Evolutionary conservation across 2,329 filamentous ascomycete genomes (phyloP), one percentile per base, ranked within the genome.

Genomic region (Penicillium expansum): DNA sequence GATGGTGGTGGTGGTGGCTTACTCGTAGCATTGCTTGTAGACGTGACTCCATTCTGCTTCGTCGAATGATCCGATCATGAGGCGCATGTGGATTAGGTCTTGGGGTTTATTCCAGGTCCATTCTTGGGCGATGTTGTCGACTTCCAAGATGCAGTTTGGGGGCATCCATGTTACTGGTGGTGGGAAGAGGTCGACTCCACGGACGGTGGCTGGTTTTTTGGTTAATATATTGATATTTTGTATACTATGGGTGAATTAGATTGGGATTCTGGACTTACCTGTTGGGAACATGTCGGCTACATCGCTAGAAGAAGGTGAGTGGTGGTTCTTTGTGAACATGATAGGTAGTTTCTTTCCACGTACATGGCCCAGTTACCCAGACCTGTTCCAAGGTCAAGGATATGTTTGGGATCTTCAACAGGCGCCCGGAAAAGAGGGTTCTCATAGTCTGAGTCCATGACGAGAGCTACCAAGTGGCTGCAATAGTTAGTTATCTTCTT

Each of bases 61-160:
- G 14, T 58, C 52, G 39, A 60, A 63, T 41, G 55, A 56, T 33
- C 45, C 55, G 52, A 58, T 55, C 50, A 69, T 56, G 16, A 59
- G 58, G 16, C 67, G 63, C 52, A 63, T 63, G 52, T 69, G 67
- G 44, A 70, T 65, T 4, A 68, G 52, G 41, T 68, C 67, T 48
- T 69, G 67, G 5, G 45, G 47, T 51, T 67, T 56, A 8, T 52
- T 55, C 58, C 61, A 66, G 3, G 61, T 66, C 67, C 67, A 69
- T 1, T 62, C 55, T 42, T 63, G 55, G 39, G 63, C 60, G 13
- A 62, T 54, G 52, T 70, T 64, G 51, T 69, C 64, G 37, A 70
- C 61, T 48, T 69, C 67, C 13, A 70, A 60, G 11, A 59, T 45
- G 39, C 63, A 68, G 54, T 70, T 70, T n/a, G 68, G 67, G 13